Percentiles rank a stretch among this genome's conserved stretches.
Conservation (phyloP, 305 asterid species). For the Fraxinus greggii region DNA sequence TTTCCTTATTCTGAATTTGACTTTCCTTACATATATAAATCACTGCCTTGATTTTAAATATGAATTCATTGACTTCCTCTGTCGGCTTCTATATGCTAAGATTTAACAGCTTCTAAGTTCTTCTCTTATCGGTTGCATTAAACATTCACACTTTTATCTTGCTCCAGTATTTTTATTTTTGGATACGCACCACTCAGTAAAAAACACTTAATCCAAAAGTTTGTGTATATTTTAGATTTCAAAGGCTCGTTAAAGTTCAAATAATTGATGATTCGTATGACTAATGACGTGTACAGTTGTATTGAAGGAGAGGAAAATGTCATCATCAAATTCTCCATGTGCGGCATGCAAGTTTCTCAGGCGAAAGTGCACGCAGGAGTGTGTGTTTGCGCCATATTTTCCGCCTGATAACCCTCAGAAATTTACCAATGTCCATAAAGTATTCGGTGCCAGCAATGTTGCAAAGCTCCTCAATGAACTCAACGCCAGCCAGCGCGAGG, state of each 20-base stretch:
- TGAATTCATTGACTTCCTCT: slow-evolving; percentile 43
- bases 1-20: slow-evolving; percentile 5
- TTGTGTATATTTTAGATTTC: neutral
- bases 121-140: slow-evolving; percentile 29
- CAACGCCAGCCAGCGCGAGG: slow-evolving; percentile 56
- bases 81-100: slow-evolving; percentile 32
- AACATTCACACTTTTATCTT: neutral
- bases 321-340: slow-evolving; percentile 78
- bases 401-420: slow-evolving; percentile 82
- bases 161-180: neutral
- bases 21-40: slow-evolving; percentile 23
- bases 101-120: slow-evolving; percentile 30
- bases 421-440: slow-evolving; percentile 74
- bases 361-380: slow-evolving; percentile 82
- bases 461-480: slow-evolving; percentile 73
- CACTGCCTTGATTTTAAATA: slow-evolving; percentile 26
- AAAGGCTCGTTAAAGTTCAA: neutral
- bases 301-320: slow-evolving; percentile 43
- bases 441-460: slow-evolving; percentile 82
- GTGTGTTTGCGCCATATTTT: slow-evolving; percentile 80
- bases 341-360: slow-evolving; percentile 91
- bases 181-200: slow-evolving; percentile 14
- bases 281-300: slow-evolving; percentile 23
- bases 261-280: neutral
- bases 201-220: neutral